Conservation (phyloP, 1,284 basidiomycete species). For the Melampsora americana region DNA sequence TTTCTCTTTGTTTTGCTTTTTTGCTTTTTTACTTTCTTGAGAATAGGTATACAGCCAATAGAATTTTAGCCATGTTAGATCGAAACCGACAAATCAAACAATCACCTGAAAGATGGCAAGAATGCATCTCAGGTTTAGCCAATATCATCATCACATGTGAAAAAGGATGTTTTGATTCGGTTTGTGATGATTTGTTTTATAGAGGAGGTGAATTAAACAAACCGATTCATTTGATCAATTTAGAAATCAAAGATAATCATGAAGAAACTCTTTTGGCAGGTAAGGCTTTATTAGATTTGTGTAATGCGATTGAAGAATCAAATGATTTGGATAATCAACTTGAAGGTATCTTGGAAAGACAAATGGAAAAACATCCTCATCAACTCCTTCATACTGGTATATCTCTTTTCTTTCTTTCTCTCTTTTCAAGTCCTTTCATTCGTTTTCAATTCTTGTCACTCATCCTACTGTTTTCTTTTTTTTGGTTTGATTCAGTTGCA, state of each 20-base stretch:
- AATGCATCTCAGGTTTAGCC: slow-evolving; percentile 69
- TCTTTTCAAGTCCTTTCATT: too few species aligned
- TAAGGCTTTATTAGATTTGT: slow-evolving; percentile 84
- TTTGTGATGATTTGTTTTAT: slow-evolving; percentile 88
- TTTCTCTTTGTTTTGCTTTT: background rate
- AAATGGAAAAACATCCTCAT: slow-evolving; percentile 87
- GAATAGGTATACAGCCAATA: slow-evolving; percentile 87
- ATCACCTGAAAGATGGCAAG: slow-evolving; percentile 96
- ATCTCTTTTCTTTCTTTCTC: too few species aligned
- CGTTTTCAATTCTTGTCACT: too few species aligned
- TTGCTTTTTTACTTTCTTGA: too few species aligned
- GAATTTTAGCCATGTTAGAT: slow-evolving; percentile 94
- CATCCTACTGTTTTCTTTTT: too few species aligned
- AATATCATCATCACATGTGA: slow-evolving; percentile 99
- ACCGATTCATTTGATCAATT: slow-evolving; percentile 92
- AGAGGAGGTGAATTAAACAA: slow-evolving; percentile 89
- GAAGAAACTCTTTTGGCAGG: slow-evolving; percentile 96
- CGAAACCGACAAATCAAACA: slow-evolving; percentile 86
- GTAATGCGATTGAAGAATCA: slow-evolving; percentile 72
- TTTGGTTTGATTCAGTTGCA: too few species aligned
- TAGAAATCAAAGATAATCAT: slow-evolving; percentile 99
- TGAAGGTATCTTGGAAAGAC: slow-evolving; percentile 73
- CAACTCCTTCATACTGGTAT: slow-evolving; percentile 75
- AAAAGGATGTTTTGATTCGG: slow-evolving; percentile 96
- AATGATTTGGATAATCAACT: slow-evolving; percentile 89